Base-by-base conservation (phyloP, 192 early-diverging fungal species). In the Coemansia sp. region DNA sequence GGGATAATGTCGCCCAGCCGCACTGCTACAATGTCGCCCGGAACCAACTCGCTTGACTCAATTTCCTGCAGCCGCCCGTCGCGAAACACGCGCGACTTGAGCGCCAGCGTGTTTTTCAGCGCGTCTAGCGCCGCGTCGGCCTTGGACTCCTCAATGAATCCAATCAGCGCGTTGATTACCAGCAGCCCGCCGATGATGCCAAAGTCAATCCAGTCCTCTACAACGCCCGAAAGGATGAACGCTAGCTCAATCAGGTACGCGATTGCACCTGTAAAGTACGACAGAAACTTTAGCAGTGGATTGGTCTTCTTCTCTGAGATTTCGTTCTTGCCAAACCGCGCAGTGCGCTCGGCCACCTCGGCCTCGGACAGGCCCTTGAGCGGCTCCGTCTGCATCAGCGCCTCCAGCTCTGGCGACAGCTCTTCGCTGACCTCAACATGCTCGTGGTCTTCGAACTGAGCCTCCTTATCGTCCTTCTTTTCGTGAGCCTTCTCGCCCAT, bases 1-100 rank as follows among this genome's bases (percentile, higher is more conserved):
- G 95, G 95, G 57, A 97, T 82, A 63, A 97, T 95, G 74, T 97
- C 95, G 68, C 95, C 95, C 65, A 95, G 85, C 70, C 93, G 92
- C 41, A 97, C 85, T 4, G 90, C 89, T 65, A 97, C 91, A 47
- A 97, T 69, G 69, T 97, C 94, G 60, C 95, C 95, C 35, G 95
- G 95, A 57, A 97, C 95, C 58, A 97, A 77, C 23, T 83, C 85
- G 64, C 65, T 69, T 2, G 89, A 88, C 67, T 92, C 89, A 7
- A 94, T 69, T 73, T 94, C 92, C 16, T 85, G 55, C 59, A 92
- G 82, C 39, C 86, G 62, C 50, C 88, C 87, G 75, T 96, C 88
- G 71, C 94, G 87, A 85, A 88, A 92, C 64, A 74, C 82, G 50
- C 89, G 88, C 23, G 89, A 88, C 75, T 92, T 94, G 52, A 94